Evolutionary conservation across 2,329 filamentous ascomycete genomes (phyloP), one percentile per base, ranked within the genome.

Genomic region (Curvularia sp.): DNA sequence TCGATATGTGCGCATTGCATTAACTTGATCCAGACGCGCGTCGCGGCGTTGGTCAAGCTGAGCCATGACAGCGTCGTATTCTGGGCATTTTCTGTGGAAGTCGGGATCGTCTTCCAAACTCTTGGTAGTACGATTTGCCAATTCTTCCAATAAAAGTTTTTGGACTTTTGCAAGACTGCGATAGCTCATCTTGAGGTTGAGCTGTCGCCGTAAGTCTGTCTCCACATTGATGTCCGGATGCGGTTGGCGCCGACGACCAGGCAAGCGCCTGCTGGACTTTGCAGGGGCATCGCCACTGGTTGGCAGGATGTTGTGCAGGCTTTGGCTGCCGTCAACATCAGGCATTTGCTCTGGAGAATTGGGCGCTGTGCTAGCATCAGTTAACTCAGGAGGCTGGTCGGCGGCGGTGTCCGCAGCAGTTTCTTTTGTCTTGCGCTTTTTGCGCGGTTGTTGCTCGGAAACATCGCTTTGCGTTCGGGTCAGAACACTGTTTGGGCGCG

Each of bases 111-210:
- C 78, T 61, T 86, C 80, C 58, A 90, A 77, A 58, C 83, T 81
- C 49, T 86, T 84, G 57, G 89, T 77, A 51, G 80, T 84, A 33
- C 86, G 82, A 53, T 86, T 84, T 18, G 87, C 87, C 20, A 92
- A 80, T 69, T 90, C 88, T 58, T 87, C 86, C 13, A 90, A 79
- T 9, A 87, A 83, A 15, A 85, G 85, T 74, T 89, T 90, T 66
- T 90, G 77, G 30, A 84, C 81, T 65, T 85, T 84, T 58, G 86
- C 83, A 51, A 91, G 84, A 57, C 83, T 80, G n/a, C 86, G 83
- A 75, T 86, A 91, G 24, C 82, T 82, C 55, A 86, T 85, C 74
- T 89, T 89, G 67, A 91, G 80, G 66, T 89, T 84, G 64, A 88
- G 83, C 71, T 88, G 86, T 54, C 89, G 86, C 51, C 81, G 77